These are phyloP conservation scores for Stereum hirsutum DNA, from an alignment of 1,284 basidiomycete genomes.

Conservation along the genomic window DNA sequence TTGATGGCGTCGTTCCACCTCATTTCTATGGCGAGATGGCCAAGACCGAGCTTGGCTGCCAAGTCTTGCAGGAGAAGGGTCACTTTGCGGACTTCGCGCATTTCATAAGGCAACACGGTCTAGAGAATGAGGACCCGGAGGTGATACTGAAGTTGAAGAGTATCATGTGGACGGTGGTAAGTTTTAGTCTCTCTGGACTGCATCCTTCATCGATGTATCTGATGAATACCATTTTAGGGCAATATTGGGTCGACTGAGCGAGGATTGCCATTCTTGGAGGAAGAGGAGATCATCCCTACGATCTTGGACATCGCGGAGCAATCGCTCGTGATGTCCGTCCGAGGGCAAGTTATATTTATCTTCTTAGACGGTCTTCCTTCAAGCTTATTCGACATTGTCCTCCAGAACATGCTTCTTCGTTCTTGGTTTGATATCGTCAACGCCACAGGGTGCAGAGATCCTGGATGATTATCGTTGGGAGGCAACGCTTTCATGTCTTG, in stretches of 20 bases:
- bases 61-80: constrained; percentile 81
- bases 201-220: not conserved
- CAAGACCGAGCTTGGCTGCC: constrained; percentile 91
- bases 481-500: constrained; percentile 81
- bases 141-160: constrained; percentile 89
- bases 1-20: constrained; percentile 83
- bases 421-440: constrained; percentile 75
- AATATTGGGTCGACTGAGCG: constrained; percentile 88
- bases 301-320: constrained; percentile 89
- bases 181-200: constrained; percentile 20
- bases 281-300: constrained; percentile 85
- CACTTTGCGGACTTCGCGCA: constrained; percentile 90
- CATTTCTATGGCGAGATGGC: constrained; percentile 98
- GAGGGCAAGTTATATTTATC: constrained; percentile 58
- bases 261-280: constrained; percentile 91
- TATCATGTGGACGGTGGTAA: constrained; percentile 91
- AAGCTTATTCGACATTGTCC: constrained; percentile 1
- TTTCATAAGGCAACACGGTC: constrained; percentile 81
- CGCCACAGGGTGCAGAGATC: constrained; percentile 69
- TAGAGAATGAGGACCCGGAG: constrained; percentile 77
- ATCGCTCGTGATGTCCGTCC: constrained; percentile 83
- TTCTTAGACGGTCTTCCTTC: not conserved
- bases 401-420: constrained; percentile 93
- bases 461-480: constrained; percentile 92
- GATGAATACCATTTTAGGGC: constrained; percentile 43